These are phyloP conservation scores for Colletotrichum graminicola DNA, from an alignment of 2,329 filamentous ascomycete genomes.

Conservation along the genomic window DNA sequence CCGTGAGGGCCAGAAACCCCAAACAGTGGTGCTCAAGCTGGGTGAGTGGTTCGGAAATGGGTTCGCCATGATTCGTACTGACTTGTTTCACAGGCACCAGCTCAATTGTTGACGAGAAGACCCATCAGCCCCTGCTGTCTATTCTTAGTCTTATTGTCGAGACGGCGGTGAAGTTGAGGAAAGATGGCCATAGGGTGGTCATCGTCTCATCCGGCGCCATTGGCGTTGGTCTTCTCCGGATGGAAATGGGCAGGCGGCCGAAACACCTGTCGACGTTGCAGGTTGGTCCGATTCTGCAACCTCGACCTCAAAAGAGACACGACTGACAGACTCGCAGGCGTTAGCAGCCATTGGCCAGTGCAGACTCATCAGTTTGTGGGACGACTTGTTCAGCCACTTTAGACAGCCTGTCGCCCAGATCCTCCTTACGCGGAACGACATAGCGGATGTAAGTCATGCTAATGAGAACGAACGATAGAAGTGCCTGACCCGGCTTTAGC, in stretches of 20 bases:
- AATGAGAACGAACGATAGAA: neutral
- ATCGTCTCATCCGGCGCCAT: conserved; percentile 98
- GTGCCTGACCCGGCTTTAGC: conserved; percentile 58
- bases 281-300: conserved; percentile 55
- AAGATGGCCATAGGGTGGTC: conserved; percentile 93
- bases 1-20: conserved; percentile 64
- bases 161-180: conserved; percentile 86
- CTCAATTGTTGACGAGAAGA: conserved; percentile 98
- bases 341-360: conserved; percentile 97
- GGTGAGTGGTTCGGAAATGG: conserved; percentile 65
- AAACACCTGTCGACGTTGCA: conserved; percentile 93
- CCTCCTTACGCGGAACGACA: conserved; percentile 93
- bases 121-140: conserved; percentile 91
- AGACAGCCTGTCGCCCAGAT: conserved; percentile 95
- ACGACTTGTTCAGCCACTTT: conserved; percentile 88
- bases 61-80: conserved; percentile 1
- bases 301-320: neutral
- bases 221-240: conserved; percentile 89
- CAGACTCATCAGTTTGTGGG: conserved; percentile 94
- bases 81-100: conserved; percentile 79
- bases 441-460: conserved; percentile 79
- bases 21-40: conserved; percentile 88
- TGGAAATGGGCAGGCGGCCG: conserved; percentile 88
- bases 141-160: conserved; percentile 94
- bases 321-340: conserved; percentile 63